These are phyloP conservation scores for Penicillium herquei DNA, from an alignment of 495 filamentous ascomycete genomes.

Conservation along the genomic window DNA sequence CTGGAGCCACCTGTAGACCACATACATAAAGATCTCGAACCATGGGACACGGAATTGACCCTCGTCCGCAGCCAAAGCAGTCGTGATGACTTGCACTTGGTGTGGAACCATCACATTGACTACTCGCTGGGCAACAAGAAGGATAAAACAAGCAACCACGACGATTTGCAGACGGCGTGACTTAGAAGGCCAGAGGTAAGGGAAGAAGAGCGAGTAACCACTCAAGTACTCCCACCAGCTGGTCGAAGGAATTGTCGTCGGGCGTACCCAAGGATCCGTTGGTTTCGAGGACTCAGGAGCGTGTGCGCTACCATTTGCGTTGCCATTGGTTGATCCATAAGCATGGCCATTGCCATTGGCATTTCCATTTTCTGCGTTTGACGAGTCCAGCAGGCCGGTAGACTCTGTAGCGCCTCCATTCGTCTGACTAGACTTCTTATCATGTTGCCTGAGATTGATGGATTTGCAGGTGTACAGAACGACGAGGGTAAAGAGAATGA, in stretches of 20 bases:
- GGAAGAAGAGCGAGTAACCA: slow-evolving; percentile 88
- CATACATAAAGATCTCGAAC: slow-evolving; percentile 71
- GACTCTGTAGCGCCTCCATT: slow-evolving; percentile 49
- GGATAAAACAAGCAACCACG: slow-evolving; percentile 70
- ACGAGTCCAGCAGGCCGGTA: slow-evolving; percentile 49
- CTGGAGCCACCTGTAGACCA: slow-evolving; percentile 80
- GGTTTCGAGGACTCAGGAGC: slow-evolving; percentile 28
- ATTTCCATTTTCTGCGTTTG: slow-evolving; percentile 40
- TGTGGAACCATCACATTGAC: slow-evolving; percentile 77
- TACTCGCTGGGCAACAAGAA: slow-evolving; percentile 69
- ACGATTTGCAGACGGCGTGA: slow-evolving; percentile 65
- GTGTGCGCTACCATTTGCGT: slow-evolving; percentile 24
- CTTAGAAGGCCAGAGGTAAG: slow-evolving; percentile 85
- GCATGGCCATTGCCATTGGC: slow-evolving; percentile 39
- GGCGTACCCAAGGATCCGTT: slow-evolving; percentile 60
- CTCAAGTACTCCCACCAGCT: slow-evolving; percentile 90
- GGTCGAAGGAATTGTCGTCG: slow-evolving; percentile 62
- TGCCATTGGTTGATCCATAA: slow-evolving; percentile 52
- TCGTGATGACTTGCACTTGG: slow-evolving; percentile 72
- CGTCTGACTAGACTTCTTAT: slow-evolving; percentile 22
- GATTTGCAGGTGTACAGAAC: slow-evolving; percentile 57
- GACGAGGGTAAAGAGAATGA: slow-evolving; percentile 57
- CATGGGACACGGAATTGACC: slow-evolving; percentile 56
- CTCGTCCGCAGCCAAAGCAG: slow-evolving; percentile 58
- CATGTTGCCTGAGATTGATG: slow-evolving; percentile 32